Percentiles rank a stretch among this genome's conserved stretches.
Conservation (phyloP, 176 grass and related monocot genomes). For the Musa itinerans region DNA sequence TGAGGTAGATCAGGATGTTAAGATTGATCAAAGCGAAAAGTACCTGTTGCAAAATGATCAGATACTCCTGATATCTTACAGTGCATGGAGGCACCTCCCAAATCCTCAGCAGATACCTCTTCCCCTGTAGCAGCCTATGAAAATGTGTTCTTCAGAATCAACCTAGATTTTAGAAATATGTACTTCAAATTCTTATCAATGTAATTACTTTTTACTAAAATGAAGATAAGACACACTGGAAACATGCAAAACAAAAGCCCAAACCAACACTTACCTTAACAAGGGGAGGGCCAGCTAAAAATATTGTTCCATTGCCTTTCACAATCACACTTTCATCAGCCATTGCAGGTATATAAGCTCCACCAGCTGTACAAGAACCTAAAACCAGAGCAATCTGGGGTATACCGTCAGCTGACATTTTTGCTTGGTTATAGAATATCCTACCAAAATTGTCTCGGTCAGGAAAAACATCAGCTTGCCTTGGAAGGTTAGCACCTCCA, state of each 20-base stretch:
- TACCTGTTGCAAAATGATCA: constrained; percentile 94
- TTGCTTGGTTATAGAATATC: constrained; percentile 98
- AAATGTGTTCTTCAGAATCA: constrained; percentile 29
- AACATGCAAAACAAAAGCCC: constrained; percentile 8
- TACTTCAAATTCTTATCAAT: constrained; percentile 5
- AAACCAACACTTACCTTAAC: constrained; percentile 63
- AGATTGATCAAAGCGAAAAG: neutral
- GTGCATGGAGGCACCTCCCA: constrained; percentile 94
- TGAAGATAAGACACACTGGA: constrained; percentile 4
- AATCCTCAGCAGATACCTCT: constrained; percentile 93
- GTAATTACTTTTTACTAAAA: neutral
- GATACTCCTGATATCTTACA: constrained; percentile 95
- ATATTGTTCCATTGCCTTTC: constrained; percentile 91
- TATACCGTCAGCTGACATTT: constrained; percentile 83
- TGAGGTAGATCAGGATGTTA: neutral
- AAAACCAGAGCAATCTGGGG: constrained; percentile 93
- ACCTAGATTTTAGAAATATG: constrained; percentile 15
- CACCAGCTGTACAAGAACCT: constrained; percentile 96
- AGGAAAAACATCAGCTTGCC: constrained; percentile 93
- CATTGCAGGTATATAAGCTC: constrained; percentile 97
- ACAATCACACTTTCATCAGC: constrained; percentile 98
- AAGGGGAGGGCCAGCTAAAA: constrained; percentile 92
- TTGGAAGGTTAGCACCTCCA: constrained; percentile 89
- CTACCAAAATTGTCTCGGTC: constrained; percentile 96
- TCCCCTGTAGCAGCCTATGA: constrained; percentile 94